phyloP scores from a whole-genome alignment of 768 basidiomycete genomes.

The Kwoniella mangroviensis region DNA sequence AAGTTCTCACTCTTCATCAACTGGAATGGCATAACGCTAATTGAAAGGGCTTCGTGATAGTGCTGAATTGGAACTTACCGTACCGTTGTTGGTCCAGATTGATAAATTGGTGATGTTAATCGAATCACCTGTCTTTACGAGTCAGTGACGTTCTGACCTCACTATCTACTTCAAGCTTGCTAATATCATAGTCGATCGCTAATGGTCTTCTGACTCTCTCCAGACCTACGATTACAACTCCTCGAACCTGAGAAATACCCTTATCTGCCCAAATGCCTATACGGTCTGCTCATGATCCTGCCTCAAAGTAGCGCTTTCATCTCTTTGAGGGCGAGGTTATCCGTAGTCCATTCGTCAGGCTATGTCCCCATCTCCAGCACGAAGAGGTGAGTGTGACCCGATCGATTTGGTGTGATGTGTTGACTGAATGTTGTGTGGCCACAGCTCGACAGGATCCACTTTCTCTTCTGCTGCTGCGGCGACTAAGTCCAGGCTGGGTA shows the following conservation, averaged over 20 bases:
- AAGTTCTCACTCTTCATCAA: conserved; percentile 40
- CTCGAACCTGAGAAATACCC: conserved; percentile 97
- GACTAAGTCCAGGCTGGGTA: conserved; percentile 73
- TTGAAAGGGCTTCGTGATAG: conserved; percentile 60
- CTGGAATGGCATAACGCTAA: not conserved
- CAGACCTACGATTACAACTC: conserved; percentile 77
- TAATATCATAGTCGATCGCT: too few species aligned
- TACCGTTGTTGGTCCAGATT: conserved; percentile 89
- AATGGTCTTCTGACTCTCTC: not conserved
- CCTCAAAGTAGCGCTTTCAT: conserved; percentile 97
- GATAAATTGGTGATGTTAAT: conserved; percentile 98
- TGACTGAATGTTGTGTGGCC: not conserved
- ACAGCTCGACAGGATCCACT: conserved; percentile 10
- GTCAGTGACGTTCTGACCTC: too few species aligned
- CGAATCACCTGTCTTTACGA: conserved; percentile 97
- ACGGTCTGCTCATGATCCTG: conserved; percentile 93
- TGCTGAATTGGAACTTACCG: conserved; percentile 95
- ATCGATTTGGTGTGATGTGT: too few species aligned
- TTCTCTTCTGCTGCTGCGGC: conserved; percentile 52
- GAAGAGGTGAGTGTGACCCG: conserved; percentile 67
- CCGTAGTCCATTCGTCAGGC: conserved; percentile 92
- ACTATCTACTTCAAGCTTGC: not conserved
- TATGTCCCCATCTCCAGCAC: conserved; percentile 83
- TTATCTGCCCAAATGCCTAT: conserved; percentile 94
- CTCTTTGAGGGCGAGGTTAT: conserved; percentile 88